Conservation (phyloP, 1,284 basidiomycete species). For the Sanghuangporus weigelae region DNA sequence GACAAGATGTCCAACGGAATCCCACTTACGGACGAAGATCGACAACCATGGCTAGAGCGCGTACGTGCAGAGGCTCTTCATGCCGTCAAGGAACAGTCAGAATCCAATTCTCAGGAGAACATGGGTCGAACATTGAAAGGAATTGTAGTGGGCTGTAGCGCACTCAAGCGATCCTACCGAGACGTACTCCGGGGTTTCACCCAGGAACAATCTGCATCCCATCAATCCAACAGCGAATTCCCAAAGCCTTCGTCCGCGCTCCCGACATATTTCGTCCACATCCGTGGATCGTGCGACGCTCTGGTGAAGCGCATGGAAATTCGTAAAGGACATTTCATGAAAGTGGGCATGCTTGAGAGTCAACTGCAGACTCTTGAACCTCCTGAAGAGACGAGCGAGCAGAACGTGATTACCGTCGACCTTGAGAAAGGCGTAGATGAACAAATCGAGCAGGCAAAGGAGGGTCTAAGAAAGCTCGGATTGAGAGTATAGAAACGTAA, state of each 20-base stretch:
- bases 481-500: background rate
- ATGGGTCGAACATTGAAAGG: slow-evolving; percentile 30
- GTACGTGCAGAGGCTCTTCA: slow-evolving; percentile 66
- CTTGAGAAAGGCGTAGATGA: slow-evolving; percentile 51
- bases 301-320: slow-evolving; percentile 67
- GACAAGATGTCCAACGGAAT: slow-evolving; percentile 82
- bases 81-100: slow-evolving; percentile 37
- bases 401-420: slow-evolving; percentile 62
- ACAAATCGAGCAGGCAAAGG: slow-evolving; percentile 42
- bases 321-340: slow-evolving; percentile 86
- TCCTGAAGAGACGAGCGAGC: slow-evolving; percentile 54
- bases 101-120: slow-evolving; percentile 22
- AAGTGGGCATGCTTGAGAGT: slow-evolving; percentile 80
- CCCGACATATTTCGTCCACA: slow-evolving; percentile 78
- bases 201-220: slow-evolving; percentile 27
- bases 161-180: slow-evolving; percentile 78
- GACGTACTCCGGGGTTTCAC: slow-evolving; percentile 67
- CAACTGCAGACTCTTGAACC: slow-evolving; percentile 79
- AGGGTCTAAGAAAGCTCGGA: slow-evolving; percentile 17
- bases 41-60: slow-evolving; percentile 79
- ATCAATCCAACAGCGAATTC: slow-evolving; percentile 17
- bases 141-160: slow-evolving; percentile 83
- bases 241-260: slow-evolving; percentile 28
- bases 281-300: slow-evolving; percentile 63
- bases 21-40: slow-evolving; percentile 80